phyloP scores from a whole-genome alignment of 441 rosid genomes.

The Jatropha multifida region DNA sequence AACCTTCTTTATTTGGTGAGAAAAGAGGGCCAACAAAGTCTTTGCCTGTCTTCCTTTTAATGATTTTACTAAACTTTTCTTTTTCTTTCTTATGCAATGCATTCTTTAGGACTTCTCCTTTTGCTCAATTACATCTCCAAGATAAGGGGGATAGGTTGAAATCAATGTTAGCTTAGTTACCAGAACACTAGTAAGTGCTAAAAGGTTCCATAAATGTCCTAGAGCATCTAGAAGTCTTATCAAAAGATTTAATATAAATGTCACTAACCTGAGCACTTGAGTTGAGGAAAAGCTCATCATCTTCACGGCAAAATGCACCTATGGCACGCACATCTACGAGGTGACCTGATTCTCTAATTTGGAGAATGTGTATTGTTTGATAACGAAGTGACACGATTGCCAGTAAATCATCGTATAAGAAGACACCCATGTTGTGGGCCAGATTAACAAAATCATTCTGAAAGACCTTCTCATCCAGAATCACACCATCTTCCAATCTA shows the following conservation, averaged over 20 bases:
- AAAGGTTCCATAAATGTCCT: neutral
- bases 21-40: neutral
- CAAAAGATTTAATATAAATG: conserved; percentile 22
- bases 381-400: conserved; percentile 84
- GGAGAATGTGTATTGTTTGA: conserved; percentile 87
- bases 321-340: conserved; percentile 89
- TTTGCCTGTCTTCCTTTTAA: neutral
- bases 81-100: neutral
- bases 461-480: conserved; percentile 82
- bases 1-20: neutral
- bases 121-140: neutral
- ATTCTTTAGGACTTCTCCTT: neutral
- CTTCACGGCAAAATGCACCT: conserved; percentile 84
- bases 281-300: conserved; percentile 89
- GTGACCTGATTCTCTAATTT: conserved; percentile 87
- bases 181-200: too few relatives aligned
- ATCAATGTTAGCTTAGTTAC: neutral
- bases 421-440: conserved; percentile 77
- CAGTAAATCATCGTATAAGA: conserved; percentile 85
- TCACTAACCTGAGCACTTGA: conserved; percentile 70
- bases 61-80: neutral
- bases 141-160: neutral
- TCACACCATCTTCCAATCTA: conserved; percentile 84
- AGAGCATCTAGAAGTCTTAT: neutral
- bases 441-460: conserved; percentile 77